Evolutionary conservation across 2,329 filamentous ascomycete genomes (phyloP), one percentile per base, ranked within the genome.

Genomic region (Lasiodiplodia theobromae): DNA sequence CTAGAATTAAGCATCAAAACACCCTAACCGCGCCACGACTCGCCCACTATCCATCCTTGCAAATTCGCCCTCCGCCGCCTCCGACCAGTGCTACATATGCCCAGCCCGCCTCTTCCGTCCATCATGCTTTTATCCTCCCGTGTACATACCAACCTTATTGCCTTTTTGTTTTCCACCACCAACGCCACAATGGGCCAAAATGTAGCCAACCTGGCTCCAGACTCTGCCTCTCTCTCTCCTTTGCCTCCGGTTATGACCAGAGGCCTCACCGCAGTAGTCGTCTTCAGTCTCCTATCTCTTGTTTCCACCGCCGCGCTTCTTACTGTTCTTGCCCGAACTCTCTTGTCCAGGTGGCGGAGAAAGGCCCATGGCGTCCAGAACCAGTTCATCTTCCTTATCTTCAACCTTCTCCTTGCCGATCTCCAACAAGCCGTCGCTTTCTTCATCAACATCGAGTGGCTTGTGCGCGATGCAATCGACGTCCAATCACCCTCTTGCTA

Each of bases 341-440:
- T 86, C 68, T 71, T 85, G n/a, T 38, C 54, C 60, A 51, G 53
- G 68, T 80, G 78, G 78, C 74, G 75, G 51, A 72, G 76, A 67
- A 77, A 76, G 64, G 76, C 77, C 11, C 79, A 77, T 54, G 72
- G 74, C 18, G 77, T 73, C 71, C 68, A 84, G 0, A 92, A 91
- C 71, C 90, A 92, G 76, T 91, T 92, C 73, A 83, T 92, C 34
- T 81, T 92, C 0, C 82, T 92, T 4, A 89, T 92, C 69, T 87
- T 91, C 75, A 92, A 92, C 75, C 84, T 92, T 0, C 81, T 92
- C 5, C 78, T 91, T 25, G 89, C 90, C 69, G 90, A 92, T 72
- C 84, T 91, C 67, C 87, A 90, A 73, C 90, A 92, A 73, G 84
- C 87, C 8, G 76, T 87, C 0, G 87, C 88, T 4, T 92, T 92